Conservation (phyloP, 2,329 filamentous ascomycete genomes). For the Coniella lustricola region DNA sequence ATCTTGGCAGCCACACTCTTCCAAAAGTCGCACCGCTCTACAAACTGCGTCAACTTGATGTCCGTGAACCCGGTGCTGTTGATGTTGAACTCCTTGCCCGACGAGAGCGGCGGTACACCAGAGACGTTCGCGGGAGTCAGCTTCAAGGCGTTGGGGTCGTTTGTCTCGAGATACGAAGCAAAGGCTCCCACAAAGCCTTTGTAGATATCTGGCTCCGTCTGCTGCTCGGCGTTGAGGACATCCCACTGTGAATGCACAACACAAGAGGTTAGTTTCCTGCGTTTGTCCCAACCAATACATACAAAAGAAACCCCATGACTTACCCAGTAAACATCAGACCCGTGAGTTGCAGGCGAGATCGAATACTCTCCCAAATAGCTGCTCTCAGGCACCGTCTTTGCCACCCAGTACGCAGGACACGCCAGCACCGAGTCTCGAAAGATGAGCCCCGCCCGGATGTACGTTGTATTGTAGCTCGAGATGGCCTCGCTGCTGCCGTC, state of each 20-base stretch:
- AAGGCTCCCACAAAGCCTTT: conserved; percentile 51
- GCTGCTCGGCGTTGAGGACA: conserved; percentile 43
- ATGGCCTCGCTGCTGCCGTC: conserved; percentile 41
- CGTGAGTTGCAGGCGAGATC: conserved; percentile 52
- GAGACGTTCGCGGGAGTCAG: conserved; percentile 36
- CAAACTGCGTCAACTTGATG: conserved; percentile 31
- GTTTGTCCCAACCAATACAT: neutral
- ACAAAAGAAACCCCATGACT: conserved; percentile 17
- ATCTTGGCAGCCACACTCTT: conserved; percentile 36
- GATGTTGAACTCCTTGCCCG: conserved; percentile 44
- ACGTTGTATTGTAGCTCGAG: conserved; percentile 40
- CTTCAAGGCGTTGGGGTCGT: conserved; percentile 51
- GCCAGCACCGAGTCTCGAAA: conserved; percentile 53
- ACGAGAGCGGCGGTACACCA: conserved; percentile 37
- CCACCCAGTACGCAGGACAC: conserved; percentile 54
- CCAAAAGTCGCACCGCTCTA: conserved; percentile 48
- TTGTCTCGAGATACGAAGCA: conserved; percentile 53
- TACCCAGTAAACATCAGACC: conserved; percentile 49
- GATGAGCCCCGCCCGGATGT: conserved; percentile 46
- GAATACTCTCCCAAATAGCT: conserved; percentile 54
- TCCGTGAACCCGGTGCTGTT: conserved; percentile 36
- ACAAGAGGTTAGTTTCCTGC: neutral
- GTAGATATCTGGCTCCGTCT: conserved; percentile 46
- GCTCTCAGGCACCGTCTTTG: conserved; percentile 33
- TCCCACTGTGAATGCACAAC: conserved; percentile 41